These are phyloP conservation scores for Termitomyces eurrhizus DNA, from an alignment of 768 basidiomycete species.

Conservation along the genomic window DNA sequence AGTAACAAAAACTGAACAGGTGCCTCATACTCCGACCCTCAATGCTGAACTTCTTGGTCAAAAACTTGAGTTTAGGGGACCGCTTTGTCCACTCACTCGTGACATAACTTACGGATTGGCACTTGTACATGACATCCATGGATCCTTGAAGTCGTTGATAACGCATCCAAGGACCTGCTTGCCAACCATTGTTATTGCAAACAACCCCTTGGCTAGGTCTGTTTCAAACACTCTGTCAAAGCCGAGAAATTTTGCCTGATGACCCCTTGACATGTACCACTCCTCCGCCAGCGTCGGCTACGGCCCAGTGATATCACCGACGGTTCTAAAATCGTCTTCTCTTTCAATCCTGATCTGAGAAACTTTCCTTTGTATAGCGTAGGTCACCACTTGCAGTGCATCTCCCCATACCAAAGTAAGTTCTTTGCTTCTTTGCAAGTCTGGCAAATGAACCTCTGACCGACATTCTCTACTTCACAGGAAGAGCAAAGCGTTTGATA, in stretches of 20 bases:
- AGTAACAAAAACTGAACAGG: background rate
- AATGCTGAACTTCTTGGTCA: no score
- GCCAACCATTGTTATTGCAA: background rate
- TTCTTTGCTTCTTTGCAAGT: background rate
- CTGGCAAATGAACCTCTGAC: background rate
- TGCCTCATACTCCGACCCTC: background rate
- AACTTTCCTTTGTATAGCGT: background rate
- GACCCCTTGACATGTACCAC: no score
- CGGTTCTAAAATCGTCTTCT: slow-evolving; percentile 8
- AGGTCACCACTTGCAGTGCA: slow-evolving; percentile 1
- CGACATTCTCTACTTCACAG: background rate
- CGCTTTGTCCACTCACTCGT: background rate
- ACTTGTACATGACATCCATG: background rate
- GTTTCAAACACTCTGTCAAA: background rate
- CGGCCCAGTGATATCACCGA: slow-evolving; percentile 13
- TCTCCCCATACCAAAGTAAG: slow-evolving; percentile 8
- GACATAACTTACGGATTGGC: background rate
- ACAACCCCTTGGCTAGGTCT: background rate
- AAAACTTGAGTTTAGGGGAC: background rate
- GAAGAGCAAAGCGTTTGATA: background rate
- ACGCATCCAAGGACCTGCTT: background rate
- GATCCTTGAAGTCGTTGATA: background rate
- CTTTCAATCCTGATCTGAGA: slow-evolving; percentile 8
- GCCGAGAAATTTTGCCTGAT: background rate
- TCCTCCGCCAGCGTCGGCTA: slow-evolving; percentile 3